These are phyloP conservation scores for Dryas alaskensis DNA, from an alignment of 306 rosid genomes.

Conservation along the genomic window DNA sequence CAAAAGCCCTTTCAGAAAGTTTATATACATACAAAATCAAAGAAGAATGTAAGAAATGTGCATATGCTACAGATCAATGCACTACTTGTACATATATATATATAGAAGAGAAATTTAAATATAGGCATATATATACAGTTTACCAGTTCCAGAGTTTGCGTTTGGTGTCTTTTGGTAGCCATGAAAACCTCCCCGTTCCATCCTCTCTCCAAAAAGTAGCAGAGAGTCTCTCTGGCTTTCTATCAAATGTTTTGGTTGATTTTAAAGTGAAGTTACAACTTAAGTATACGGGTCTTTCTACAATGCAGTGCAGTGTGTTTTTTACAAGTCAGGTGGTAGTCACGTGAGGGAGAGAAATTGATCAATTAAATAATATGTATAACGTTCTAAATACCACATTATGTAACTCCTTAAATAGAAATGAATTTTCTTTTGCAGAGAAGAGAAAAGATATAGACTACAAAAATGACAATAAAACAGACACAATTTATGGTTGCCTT, in stretches of 20 bases:
- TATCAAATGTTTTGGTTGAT: not conserved
- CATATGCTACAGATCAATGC: not conserved
- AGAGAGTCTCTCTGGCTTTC: not conserved
- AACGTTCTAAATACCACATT: no score
- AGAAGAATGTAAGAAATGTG: not conserved
- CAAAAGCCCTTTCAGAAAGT: not conserved
- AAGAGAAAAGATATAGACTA: no score
- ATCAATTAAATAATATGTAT: no score
- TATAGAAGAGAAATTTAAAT: not conserved
- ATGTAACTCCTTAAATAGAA: no score
- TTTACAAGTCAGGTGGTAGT: no score
- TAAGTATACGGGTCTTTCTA: no score
- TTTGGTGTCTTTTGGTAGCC: conserved; percentile 66
- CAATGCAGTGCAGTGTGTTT: no score
- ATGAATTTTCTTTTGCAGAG: no score
- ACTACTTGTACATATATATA: no score
- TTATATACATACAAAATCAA: not conserved
- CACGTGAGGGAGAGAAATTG: no score
- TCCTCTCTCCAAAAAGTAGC: not conserved
- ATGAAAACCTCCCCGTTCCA: conserved; percentile 67
- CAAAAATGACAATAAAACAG: no score
- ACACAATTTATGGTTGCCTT: no score
- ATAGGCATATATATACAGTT: not conserved
- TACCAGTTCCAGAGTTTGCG: conserved; percentile 38
- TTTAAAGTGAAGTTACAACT: not conserved